Base-by-base conservation (phyloP, 2,329 filamentous ascomycete genomes). In the Trichoderma oligosporum region DNA sequence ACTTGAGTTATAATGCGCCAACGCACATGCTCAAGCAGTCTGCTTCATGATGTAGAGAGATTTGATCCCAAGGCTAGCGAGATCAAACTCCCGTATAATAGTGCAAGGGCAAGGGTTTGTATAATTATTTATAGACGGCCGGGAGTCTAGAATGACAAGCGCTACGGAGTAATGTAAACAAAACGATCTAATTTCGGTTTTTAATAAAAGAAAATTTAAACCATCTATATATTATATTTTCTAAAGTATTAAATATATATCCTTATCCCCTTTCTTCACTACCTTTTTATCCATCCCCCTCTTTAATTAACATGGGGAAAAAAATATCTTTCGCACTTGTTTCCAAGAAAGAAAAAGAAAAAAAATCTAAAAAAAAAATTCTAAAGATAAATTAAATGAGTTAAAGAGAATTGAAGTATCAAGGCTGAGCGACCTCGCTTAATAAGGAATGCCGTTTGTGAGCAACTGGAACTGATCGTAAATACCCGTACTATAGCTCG, bases 391-490 rank as follows among this genome's bases (percentile, higher is more conserved):
- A 42, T 12, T 11, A 29, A 29, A 52, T 5, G 41, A 46, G 18
- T 4, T 4, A 9, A 41, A 5, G 7, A 41, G 24, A 7, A 7
- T 8, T n/a, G 6, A 41, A 18, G 16, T 18, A 33, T 5, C 25
- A 7, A 45, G n/a, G 39, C 25, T 41, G 12, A 44, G 20, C 27
- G 6, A 56, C 18, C 33, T 25, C n/a, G 44, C 31, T 45, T 81
- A 96, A 70, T 95, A 97, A 31, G 94, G 94, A 71, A 99, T 99
- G 6, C 93, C 94, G 70, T 99, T 97, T 29, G 94, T 97, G 74
- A 97, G 77, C 67, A 97, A 77, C 78, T 99, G 94, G 80, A 97
- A 99, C 72, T 96, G 90, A 75, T 99, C 95, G 72, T 99, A 99
- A 46, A 93, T 88, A 63, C 90, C 91, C 1, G 94, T 99, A 57